Evolutionary conservation across 495 filamentous ascomycete species (phyloP).

Genomic region (Chaetomium tenue): DNA sequence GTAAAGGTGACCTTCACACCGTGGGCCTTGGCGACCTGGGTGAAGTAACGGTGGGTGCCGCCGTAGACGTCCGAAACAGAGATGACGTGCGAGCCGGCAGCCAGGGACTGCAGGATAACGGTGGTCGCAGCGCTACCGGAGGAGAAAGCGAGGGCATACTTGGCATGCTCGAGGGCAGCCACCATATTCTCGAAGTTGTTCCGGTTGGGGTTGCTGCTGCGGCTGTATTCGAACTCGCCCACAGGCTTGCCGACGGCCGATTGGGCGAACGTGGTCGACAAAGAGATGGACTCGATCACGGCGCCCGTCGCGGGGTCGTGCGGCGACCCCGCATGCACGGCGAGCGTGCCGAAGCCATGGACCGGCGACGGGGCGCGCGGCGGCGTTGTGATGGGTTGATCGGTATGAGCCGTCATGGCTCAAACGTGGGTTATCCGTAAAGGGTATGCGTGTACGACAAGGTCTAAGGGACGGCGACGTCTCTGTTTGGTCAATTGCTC

Average conservation of each 20-base stretch:
- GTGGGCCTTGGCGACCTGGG: constrained; percentile 91
- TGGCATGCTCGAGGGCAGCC: constrained; percentile 87
- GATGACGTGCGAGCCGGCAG: constrained; percentile 87
- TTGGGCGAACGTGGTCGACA: constrained; percentile 93
- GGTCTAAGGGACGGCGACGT: constrained; percentile 1
- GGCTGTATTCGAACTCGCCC: constrained; percentile 84
- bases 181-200: constrained; percentile 90
- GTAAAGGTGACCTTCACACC: constrained; percentile 94
- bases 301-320: constrained; percentile 90
- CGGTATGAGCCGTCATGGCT: constrained; percentile 43
- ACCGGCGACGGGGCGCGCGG: constrained; percentile 43
- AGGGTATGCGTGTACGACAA: constrained; percentile 4
- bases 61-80: constrained; percentile 97
- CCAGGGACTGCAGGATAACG: constrained; percentile 86
- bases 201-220: constrained; percentile 89
- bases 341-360: constrained; percentile 80
- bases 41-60: constrained; percentile 98
- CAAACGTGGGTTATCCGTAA: background rate
- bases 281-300: constrained; percentile 92
- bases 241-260: constrained; percentile 79
- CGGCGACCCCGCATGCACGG: constrained; percentile 87
- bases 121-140: constrained; percentile 95
- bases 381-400: constrained; percentile 45
- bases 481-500: constrained; percentile 27
- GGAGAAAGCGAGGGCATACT: constrained; percentile 89